Base-by-base conservation (phyloP, 164 flowering plant genomes). In the Litsea cubeba region DNA sequence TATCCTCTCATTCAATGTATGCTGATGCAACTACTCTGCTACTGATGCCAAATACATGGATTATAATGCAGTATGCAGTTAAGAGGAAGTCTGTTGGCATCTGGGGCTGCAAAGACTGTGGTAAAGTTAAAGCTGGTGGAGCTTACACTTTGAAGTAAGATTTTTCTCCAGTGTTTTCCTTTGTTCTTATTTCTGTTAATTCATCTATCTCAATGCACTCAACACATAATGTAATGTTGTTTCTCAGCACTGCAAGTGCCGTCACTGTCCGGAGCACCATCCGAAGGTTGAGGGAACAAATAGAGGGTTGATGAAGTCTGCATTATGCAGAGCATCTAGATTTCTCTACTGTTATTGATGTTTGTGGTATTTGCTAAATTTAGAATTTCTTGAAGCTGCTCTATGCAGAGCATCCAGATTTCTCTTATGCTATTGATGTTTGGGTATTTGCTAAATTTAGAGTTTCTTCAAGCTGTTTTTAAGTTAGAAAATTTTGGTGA, bases 261-360 rank as follows among this genome's bases (percentile, higher is more conserved):
- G 97, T 92, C 74, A 92, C 97, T 0, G 97, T 92, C 11, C 82
- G 97, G 85, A 92, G 95, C 82, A 92, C 97, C 46, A 92, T 92
- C 46, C 67, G 97, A 62, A 87, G 93, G 90, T 79, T 92, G 88
- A 89, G 97, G 85, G 95, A 92, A 84, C 92, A 90, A 78, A 88
- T 89, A 1, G 97, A 92, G 86, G 80, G 89, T 63, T 91, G 58
- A 82, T 66, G 22, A 14, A 64, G 26, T 14, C 67, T 25, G 30
- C 67, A 14, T 25, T 6, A 20, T 8, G 67, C 5, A 14, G 67
- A 40, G 46, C 46, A 40, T 40, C 46, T 7, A 35, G 46, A 35
- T 35, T 54, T 54, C 60, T 14, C 18, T 54, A 3, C 3, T 15
- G 17, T 54, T 54, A 15, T 14, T 54, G 60, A 54, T 54, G 20